Conservation (phyloP, 2,329 filamentous ascomycete genomes). For the Hypoxylon sp. region DNA sequence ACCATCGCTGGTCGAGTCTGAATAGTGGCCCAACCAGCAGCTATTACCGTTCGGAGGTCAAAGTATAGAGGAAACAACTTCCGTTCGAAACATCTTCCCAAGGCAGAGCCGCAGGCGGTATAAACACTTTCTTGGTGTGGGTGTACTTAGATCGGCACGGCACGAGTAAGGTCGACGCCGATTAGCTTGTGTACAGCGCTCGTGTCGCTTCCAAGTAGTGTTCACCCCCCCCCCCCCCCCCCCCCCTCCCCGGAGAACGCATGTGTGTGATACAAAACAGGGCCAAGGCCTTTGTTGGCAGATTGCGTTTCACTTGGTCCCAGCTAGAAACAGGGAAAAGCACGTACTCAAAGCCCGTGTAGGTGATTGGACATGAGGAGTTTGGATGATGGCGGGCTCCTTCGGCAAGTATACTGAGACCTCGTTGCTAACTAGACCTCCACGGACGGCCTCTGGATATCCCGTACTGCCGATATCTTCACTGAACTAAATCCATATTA, state of each 20-base stretch:
- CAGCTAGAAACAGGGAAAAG: constrained; percentile 26
- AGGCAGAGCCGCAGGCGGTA: constrained; percentile 3
- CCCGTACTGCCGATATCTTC: not conserved
- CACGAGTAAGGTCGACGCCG: constrained; percentile 23
- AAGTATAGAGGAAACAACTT: constrained; percentile 16
- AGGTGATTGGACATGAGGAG: constrained; percentile 24
- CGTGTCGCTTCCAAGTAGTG: constrained; percentile 23
- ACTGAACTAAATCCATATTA: not conserved
- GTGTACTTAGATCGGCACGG: constrained; percentile 17
- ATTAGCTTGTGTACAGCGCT: constrained; percentile 17
- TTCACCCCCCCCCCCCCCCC: constrained; percentile 27
- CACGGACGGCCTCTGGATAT: not conserved
- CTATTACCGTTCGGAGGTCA: constrained; percentile 22
- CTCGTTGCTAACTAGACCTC: constrained; percentile 5
- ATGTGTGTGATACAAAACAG: constrained; percentile 19
- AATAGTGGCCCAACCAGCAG: constrained; percentile 18
- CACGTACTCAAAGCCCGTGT: constrained; percentile 23
- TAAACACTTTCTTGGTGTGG: constrained; percentile 12
- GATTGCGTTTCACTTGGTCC: constrained; percentile 29
- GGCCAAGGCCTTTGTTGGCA: constrained; percentile 13
- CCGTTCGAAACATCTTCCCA: constrained; percentile 19
- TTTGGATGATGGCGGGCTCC: constrained; percentile 20
- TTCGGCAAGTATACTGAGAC: constrained; percentile 12
- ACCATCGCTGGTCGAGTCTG: constrained; percentile 20
- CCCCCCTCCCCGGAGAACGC: no score